phyloP scores from a whole-genome alignment of 805 yeast genomes.

The Ascoidea rubescens region DNA sequence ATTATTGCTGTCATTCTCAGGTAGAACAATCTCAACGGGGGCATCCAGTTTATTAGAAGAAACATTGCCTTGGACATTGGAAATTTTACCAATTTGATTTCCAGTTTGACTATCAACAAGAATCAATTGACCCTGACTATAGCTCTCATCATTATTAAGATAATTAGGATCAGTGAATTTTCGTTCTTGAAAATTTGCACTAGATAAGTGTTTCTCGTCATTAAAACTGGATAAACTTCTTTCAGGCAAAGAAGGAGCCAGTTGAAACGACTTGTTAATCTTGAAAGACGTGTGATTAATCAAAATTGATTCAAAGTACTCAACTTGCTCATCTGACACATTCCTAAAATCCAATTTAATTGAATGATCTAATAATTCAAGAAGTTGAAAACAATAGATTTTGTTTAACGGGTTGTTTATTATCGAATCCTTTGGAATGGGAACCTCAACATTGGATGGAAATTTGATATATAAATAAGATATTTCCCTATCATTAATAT shows the following conservation, averaged over 20 bases:
- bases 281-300: no score
- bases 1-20: neutral
- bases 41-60: neutral
- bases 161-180: neutral
- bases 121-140: neutral
- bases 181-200: no score
- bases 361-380: neutral
- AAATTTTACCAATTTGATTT: neutral
- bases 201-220: no score
- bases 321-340: neutral
- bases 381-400: no score
- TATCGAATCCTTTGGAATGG: neutral
- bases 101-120: neutral
- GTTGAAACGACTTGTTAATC: no score
- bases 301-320: no score
- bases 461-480: no score
- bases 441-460: neutral
- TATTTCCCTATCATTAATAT: neutral
- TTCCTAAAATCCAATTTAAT: neutral
- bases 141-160: neutral
- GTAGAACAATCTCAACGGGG: neutral
- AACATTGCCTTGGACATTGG: neutral
- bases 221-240: no score
- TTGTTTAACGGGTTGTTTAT: neutral
- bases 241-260: no score